These are phyloP conservation scores for Erysimum cheiranthoides DNA, from an alignment of 345 rosid genomes.

Conservation along the genomic window DNA sequence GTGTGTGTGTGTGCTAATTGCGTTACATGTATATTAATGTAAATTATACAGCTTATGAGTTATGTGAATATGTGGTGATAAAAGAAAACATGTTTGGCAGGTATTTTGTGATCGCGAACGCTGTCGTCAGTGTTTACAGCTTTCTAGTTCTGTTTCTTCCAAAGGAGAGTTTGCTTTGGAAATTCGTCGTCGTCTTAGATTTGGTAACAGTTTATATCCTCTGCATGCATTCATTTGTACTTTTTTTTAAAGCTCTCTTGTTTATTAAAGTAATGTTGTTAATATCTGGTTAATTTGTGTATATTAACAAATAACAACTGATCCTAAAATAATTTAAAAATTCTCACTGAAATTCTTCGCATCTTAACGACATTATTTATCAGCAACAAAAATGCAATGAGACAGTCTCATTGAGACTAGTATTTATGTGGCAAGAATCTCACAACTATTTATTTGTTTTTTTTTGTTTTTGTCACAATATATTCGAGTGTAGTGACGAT, in stretches of 20 bases:
- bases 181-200: slow-evolving; percentile 64
- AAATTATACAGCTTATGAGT: neutral
- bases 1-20: neutral
- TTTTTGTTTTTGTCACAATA: neutral
- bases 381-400: neutral
- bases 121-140: slow-evolving; percentile 63
- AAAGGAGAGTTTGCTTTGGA: slow-evolving; percentile 60
- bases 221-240: slow-evolving; percentile 3
- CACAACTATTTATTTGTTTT: neutral
- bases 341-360: neutral
- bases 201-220: slow-evolving; percentile 50
- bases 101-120: slow-evolving; percentile 79
- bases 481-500: neutral
- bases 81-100: slow-evolving; percentile 39
- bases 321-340: neutral
- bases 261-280: neutral
- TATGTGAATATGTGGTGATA: neutral
- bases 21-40: neutral
- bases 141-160: slow-evolving; percentile 73
- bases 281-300: neutral
- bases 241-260: neutral
- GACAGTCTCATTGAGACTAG: neutral
- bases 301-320: neutral
- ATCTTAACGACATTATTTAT: neutral
- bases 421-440: neutral